Evolutionary conservation across 306 rosid genomes (phyloP).

Genomic region (Medicago truncatula): MtrunA17r5.0-ANR NC_053046.1:42555001-42555500

Average conservation of each 20-base stretch:
- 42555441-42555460: conserved; percentile 39
- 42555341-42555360: conserved; percentile 52
- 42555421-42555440: conserved; percentile 24
- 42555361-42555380: conserved; percentile 49
- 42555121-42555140: too few species aligned
- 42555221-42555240: too few species aligned
- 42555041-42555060: neutral
- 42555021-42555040: conserved; percentile 18
- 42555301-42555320: conserved; percentile 47
- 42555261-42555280: neutral
- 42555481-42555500: neutral
- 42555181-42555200: too few species aligned
- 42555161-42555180: too few species aligned
- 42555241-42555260: too few species aligned
- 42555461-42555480: conserved; percentile 6
- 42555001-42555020: conserved; percentile 45
- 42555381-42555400: conserved; percentile 49
- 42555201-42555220: too few species aligned
- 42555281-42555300: conserved; percentile 45
- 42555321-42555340: conserved; percentile 41
- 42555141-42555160: too few species aligned
- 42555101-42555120: too few species aligned
- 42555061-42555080: conserved; percentile 38
- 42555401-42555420: conserved; percentile 33
- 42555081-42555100: conserved; percentile 34